Evolutionary conservation across 225 moss, liverwort and hornwort species (phyloP), one percentile per base, ranked within the genome.

Genomic region (Polytrichum formosum): DNA sequence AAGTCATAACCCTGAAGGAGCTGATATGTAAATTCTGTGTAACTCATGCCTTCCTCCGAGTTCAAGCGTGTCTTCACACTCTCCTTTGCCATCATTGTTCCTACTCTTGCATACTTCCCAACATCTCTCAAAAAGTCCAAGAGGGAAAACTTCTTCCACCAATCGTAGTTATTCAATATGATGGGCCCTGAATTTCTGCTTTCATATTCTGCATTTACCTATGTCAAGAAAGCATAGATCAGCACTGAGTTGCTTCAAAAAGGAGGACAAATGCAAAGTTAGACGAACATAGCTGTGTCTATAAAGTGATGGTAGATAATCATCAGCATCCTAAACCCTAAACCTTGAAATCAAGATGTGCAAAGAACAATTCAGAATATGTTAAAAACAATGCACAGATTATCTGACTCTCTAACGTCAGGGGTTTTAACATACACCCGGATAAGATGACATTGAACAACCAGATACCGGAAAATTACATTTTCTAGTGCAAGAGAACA

Each of bases 31-130:
- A 97, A 97, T 60, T 97, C 92, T 26, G 94, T 97, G 82, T 94
- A 97, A 82, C 97, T 97, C 94, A 94, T 91, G 61, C 97, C 97
- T n/a, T 97, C 97, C 81, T 97, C 97, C 0, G 92, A 94, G 72
- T 91, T 91, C 13, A 97, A 75, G 7, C 93, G 84, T 27, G 92
- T 83, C 76, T 92, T 94, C 66, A 97, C 97, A 67, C 94, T 94
- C 67, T 97, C 97, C 85, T 94, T 97, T 19, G 94, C 94, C 91
- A 97, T 92, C 97, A 97, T 97, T 70, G 91, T 91, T 35, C 94
- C 94, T 22, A 97, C 92, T 83, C 94, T 81, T 28, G 97, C 97
- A 74, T 94, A 84, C 70, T 97, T 94, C 55, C 87, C 97, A 1
- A 97, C 88, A 58, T 97, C 97, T 66, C 94, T 78, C 64, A 97